Conservation (phyloP, 2,329 filamentous ascomycete genomes). For the Alternaria conjuncta region DNA sequence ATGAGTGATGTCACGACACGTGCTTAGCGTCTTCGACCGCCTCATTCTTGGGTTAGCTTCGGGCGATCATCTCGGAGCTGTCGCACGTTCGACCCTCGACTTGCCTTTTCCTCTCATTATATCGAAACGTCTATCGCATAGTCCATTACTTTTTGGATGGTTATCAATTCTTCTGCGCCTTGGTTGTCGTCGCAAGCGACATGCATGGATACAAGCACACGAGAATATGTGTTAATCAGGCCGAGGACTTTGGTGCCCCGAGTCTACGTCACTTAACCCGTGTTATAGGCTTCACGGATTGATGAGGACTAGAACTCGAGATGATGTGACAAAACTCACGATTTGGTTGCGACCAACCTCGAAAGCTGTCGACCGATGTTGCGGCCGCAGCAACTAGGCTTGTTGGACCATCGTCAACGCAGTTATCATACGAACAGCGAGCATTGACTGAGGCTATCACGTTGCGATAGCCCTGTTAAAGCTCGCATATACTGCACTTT, state of each 20-base stretch:
- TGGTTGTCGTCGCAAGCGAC: background rate
- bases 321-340: background rate
- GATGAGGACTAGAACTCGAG: background rate
- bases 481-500: background rate
- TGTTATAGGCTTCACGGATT: accelerated
- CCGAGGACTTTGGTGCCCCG: too few relatives aligned
- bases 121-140: background rate
- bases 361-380: background rate
- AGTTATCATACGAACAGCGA: background rate
- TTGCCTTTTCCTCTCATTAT: background rate
- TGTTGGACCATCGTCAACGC: background rate
- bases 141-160: accelerated
- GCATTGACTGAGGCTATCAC: background rate
- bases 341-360: background rate
- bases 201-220: background rate
- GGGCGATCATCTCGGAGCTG: background rate
- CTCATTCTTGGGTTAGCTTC: background rate
- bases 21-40: background rate
- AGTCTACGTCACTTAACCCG: too few relatives aligned
- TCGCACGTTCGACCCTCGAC: background rate
- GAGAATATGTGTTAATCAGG: too few relatives aligned
- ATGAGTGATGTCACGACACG: background rate
- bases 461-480: background rate
- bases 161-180: background rate
- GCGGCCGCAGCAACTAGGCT: background rate